Evolutionary conservation across 108 stramenopile genomes (phyloP), one percentile per base, ranked within the genome.

Genomic region (Pseudonitzschia delicatissima): DNA sequence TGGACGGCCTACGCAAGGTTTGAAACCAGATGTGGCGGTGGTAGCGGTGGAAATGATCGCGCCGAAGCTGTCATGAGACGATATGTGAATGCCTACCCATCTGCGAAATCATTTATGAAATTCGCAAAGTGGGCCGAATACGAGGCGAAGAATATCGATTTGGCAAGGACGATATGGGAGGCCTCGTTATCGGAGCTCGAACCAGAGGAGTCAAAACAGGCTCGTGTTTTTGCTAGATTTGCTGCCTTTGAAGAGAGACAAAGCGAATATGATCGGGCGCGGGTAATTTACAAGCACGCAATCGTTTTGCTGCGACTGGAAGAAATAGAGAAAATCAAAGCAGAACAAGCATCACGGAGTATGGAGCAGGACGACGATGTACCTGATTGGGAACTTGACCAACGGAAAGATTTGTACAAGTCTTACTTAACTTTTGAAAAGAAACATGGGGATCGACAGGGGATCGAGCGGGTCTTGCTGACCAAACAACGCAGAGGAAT

Each of bases 81-180:
- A n/a, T 98, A 97, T 74, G 93, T 96, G 68, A 96, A 92, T 71
- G 76, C 80, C 18, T 97, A 96, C 71, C 97, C 98, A 5, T 85
- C 83, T 12, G 74, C 83, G 8, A 72, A 92, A 26, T 80, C 97
- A 6, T 98, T 95, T 72, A 67, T 98, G 34, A 90, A 93, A 69
- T 99, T 96, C 82, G 96, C 96, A 62, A 92, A 93, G 62, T 99
- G 99, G 99, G 99, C 98, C 44, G 98, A 98, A 84, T 85, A 71
- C 64, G 92, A 91, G 69, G 94, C 92, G 40, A 94, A 89, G 57
- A 84, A 99, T 71, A 65, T 92, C 18, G 77, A 91, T 8, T 76
- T 97, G 65, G 97, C 99, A 11, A 77, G 99, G 49, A 86, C 82
- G 12, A 90, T 98, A 29, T 97, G 85, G 68, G 99, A 99, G 86